A percentile compares a stretch with the other conserved stretches of the same genome.
phyloP scores from a whole-genome alignment of 2,329 filamentous ascomycete genomes.

The Aspergillus costaricaensis region DNA sequence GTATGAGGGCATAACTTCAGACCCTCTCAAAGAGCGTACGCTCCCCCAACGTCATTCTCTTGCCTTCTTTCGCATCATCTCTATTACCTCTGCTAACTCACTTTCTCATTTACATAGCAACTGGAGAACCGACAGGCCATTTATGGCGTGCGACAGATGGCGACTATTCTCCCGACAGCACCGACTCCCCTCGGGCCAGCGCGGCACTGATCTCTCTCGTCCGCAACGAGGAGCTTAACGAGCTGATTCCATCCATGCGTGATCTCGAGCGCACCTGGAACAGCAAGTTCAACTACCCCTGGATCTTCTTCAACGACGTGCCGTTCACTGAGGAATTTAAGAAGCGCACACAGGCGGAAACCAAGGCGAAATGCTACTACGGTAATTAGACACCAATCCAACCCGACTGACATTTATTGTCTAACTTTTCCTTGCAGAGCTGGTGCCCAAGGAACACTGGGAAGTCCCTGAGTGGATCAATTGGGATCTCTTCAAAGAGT shows the following conservation, averaged over 20 bases:
- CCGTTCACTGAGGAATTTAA: constrained; percentile 95
- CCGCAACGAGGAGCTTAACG: constrained; percentile 82
- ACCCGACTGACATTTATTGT: background rate
- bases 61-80: background rate
- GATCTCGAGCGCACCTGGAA: constrained; percentile 97
- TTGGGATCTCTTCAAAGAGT: constrained; percentile 79
- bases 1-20: constrained; percentile 66
- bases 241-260: constrained; percentile 82
- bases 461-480: constrained; percentile 90
- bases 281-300: constrained; percentile 98
- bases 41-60: constrained; percentile 16
- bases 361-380: constrained; percentile 85
- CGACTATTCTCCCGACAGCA: constrained; percentile 75
- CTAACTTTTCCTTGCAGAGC: constrained; percentile 55
- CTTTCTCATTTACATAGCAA: constrained; percentile 56
- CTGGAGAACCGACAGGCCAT: constrained; percentile 76
- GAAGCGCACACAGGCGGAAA: constrained; percentile 72
- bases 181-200: constrained; percentile 81
- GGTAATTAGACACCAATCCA: constrained; percentile 52
- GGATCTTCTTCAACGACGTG: constrained; percentile 98
- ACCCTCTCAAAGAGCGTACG: constrained; percentile 87
- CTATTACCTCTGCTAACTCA: constrained; percentile 12
- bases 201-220: constrained; percentile 91
- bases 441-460: constrained; percentile 96
- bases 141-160: constrained; percentile 72